Base-by-base conservation (phyloP, 805 yeast species). In the Myxozyma nipponensis region DNA sequence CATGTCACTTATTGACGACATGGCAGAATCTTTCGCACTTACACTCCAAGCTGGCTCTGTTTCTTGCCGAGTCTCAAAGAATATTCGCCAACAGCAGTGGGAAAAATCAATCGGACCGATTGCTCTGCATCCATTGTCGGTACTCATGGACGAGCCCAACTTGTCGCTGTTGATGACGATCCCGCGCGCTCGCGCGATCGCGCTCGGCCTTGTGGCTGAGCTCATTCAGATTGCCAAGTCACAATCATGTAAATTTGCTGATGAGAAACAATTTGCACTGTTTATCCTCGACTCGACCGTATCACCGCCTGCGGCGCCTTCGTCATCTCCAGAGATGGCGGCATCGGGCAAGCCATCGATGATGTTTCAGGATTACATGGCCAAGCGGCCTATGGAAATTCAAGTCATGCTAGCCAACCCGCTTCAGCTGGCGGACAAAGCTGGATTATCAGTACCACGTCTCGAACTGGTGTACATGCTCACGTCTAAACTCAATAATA, bases 361-460 rank as follows among this genome's bases (percentile, higher is more conserved):
- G 49, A 47, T 56, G 59, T 57, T 47, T 39, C 60, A 57, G 30
- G 61, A 57, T 25, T 57, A 39, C 36, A 23, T 44, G 2, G 54
- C 61, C 6, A 44, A 62, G 79, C 81, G 23, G 62, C 80, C 81
- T 42, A 76, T 85, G 57, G 95, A 86, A 65, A 66, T 81, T 25
- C 89, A 85, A 61, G 83, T 78, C 21, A 82, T 86, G 52, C 68
- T 84, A 44, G 90, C 91, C 3, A 85, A 82, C 60, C 72, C 84
- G 0, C 60, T 84, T 45, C 65, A 65, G 17, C 71, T 77, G 37
- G 85, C 83, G 7, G 66, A 69, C 38, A 73, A 73, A 54, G 62
- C 72, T 49, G 69, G 73, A 0, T 75, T 81, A 7, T 59, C 64
- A 23, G 74, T 88, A 0, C 95, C 95, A 1, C 70, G 73, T 2